These are phyloP conservation scores for Xylariaceae sp. DNA, from an alignment of 2,329 filamentous ascomycete species.

Conservation along the genomic window DNA sequence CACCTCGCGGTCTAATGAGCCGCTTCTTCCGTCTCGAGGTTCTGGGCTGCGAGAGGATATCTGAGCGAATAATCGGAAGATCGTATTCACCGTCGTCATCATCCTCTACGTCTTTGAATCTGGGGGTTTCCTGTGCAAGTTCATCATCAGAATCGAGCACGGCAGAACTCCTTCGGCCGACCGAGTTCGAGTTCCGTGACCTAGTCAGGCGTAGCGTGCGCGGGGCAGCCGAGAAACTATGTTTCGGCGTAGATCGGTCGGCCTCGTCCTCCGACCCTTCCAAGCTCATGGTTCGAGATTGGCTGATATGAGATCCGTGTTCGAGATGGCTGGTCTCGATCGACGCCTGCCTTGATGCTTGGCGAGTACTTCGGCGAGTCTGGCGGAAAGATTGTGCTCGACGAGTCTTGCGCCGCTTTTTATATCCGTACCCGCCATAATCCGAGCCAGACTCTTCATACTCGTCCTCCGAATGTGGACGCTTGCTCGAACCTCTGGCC, in stretches of 20 bases:
- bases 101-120: slow-evolving; percentile 19
- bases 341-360: slow-evolving; percentile 15
- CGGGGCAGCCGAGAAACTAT: not conserved
- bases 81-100: slow-evolving; percentile 16
- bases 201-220: slow-evolving; percentile 17
- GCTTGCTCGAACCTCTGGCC: slow-evolving; percentile 10
- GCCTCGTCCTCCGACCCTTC: slow-evolving; percentile 11
- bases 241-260: not conserved
- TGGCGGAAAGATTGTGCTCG: not conserved
- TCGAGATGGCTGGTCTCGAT: slow-evolving; percentile 1
- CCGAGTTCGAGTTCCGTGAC: slow-evolving; percentile 14
- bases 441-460: slow-evolving; percentile 21
- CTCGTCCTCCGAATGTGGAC: slow-evolving; percentile 20
- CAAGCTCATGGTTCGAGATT: not conserved
- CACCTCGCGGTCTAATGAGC: slow-evolving; percentile 6
- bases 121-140: slow-evolving; percentile 21
- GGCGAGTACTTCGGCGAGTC: slow-evolving; percentile 17
- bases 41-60: slow-evolving; percentile 21
- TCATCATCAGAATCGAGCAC: slow-evolving; percentile 28
- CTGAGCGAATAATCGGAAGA: slow-evolving; percentile 23
- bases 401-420: slow-evolving; percentile 14
- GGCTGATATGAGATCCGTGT: slow-evolving; percentile 5
- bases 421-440: not conserved
- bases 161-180: not conserved
- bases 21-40: slow-evolving; percentile 17